Percentiles rank a stretch among this genome's conserved stretches.
Conservation (phyloP, 805 yeast genomes). For the Candida corydali region DNA sequence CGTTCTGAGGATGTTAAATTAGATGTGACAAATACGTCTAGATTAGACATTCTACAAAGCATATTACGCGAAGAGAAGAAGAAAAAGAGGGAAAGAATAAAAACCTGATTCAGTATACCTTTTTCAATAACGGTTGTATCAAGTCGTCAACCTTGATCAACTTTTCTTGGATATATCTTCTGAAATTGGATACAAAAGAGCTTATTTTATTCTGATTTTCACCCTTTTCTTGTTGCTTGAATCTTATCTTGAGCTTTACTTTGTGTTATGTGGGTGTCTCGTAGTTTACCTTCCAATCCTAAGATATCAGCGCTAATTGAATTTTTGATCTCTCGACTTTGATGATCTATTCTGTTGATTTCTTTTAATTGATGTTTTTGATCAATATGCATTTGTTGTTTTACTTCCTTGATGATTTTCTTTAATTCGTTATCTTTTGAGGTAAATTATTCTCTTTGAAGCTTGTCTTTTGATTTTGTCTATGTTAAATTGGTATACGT, state of each 20-base stretch:
- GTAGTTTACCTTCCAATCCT: slow-evolving; percentile 43
- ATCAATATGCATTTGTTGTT: slow-evolving; percentile 1
- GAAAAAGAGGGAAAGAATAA: no score
- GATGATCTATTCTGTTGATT: slow-evolving; percentile 59
- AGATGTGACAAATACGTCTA: slow-evolving; percentile 59
- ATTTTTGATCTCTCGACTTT: slow-evolving; percentile 45
- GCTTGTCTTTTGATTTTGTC: slow-evolving; percentile 55
- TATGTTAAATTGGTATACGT: slow-evolving; percentile 50
- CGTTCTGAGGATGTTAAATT: slow-evolving; percentile 66
- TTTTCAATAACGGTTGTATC: slow-evolving; percentile 19
- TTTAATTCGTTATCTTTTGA: slow-evolving; percentile 31
- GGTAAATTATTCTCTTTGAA: slow-evolving; percentile 56
- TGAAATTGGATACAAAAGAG: slow-evolving; percentile 58
- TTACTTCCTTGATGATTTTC: slow-evolving; percentile 1
- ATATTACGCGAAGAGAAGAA: background rate
- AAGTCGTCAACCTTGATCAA: slow-evolving; percentile 55
- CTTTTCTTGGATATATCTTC: slow-evolving; percentile 60
- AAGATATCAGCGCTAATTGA: slow-evolving; percentile 47
- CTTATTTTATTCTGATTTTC: slow-evolving; percentile 55
- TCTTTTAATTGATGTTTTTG: slow-evolving; percentile 45
- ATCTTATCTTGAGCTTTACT: slow-evolving; percentile 47
- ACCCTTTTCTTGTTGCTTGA: slow-evolving; percentile 46
- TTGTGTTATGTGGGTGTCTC: slow-evolving; percentile 48
- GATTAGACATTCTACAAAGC: slow-evolving; percentile 27
- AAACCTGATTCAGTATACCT: slow-evolving; percentile 9